Evolutionary conservation across 495 filamentous ascomycete genomes (phyloP).

Genomic region (Xylaria flabelliformis): DNA sequence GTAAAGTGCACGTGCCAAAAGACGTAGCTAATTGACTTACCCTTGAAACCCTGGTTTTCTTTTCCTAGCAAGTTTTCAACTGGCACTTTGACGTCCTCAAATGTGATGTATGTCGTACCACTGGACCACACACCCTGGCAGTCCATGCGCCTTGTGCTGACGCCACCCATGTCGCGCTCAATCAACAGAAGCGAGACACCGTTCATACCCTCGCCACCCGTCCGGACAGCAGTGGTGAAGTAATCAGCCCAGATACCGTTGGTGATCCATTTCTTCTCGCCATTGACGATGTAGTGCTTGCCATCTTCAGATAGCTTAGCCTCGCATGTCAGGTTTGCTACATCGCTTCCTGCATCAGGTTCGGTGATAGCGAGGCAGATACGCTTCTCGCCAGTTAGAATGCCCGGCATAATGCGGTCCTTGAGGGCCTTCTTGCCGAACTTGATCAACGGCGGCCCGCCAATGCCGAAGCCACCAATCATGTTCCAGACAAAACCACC

Average conservation of each 20-base stretch:
- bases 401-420: conserved; percentile 76
- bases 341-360: conserved; percentile 70
- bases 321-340: conserved; percentile 93
- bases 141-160: conserved; percentile 93
- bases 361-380: conserved; percentile 75
- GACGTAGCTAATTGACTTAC: conserved; percentile 38
- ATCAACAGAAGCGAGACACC: conserved; percentile 91
- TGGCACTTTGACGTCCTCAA: conserved; percentile 97
- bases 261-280: conserved; percentile 99
- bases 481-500: conserved; percentile 99
- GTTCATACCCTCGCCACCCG: conserved; percentile 84
- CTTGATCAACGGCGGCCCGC: conserved; percentile 88
- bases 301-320: conserved; percentile 91
- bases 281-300: conserved; percentile 99
- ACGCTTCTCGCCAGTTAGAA: conserved; percentile 90
- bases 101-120: conserved; percentile 96
- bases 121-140: conserved; percentile 96
- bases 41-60: conserved; percentile 97
- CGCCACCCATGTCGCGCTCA: conserved; percentile 74
- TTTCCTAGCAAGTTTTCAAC: conserved; percentile 98
- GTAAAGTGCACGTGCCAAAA: not conserved
- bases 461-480: conserved; percentile 93
- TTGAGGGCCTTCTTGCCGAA: conserved; percentile 90
- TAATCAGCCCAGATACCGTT: conserved; percentile 97
- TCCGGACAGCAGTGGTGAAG: conserved; percentile 96